phyloP scores from a whole-genome alignment of 2,329 filamentous ascomycete genomes.

The Claviceps sorghi region DNA sequence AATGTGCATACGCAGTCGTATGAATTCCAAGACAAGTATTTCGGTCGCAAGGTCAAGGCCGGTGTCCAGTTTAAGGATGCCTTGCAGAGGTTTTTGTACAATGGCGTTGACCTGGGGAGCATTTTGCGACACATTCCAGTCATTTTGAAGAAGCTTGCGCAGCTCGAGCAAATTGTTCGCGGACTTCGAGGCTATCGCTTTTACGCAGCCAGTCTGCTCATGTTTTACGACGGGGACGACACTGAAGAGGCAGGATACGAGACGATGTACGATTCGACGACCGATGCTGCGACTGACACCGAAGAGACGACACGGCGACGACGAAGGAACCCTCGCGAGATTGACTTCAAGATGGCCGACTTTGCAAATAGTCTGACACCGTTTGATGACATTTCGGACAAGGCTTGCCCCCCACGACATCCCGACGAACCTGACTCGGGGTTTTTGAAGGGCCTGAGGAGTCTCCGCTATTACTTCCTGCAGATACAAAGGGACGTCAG shows the following conservation, averaged over 20 bases:
- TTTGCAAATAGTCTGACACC: constrained; percentile 96
- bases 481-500: constrained; percentile 67
- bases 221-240: constrained; percentile 86
- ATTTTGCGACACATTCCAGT: constrained; percentile 77
- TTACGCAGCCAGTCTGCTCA: constrained; percentile 85
- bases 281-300: constrained; percentile 42
- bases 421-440: constrained; percentile 72
- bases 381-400: constrained; percentile 51
- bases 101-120: constrained; percentile 68
- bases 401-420: constrained; percentile 65
- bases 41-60: constrained; percentile 73
- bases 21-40: constrained; percentile 97
- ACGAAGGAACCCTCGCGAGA: constrained; percentile 41
- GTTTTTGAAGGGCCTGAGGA: constrained; percentile 72
- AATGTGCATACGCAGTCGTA: constrained; percentile 71
- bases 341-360: constrained; percentile 94
- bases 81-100: constrained; percentile 77
- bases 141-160: constrained; percentile 68
- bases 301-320: constrained; percentile 35
- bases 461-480: constrained; percentile 69
- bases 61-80: constrained; percentile 81
- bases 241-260: constrained; percentile 34
- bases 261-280: constrained; percentile 40
- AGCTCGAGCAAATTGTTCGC: constrained; percentile 70
- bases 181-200: constrained; percentile 76